Conservation (phyloP, 2,329 filamentous ascomycete species). For the Lanzia echinophila region DNA sequence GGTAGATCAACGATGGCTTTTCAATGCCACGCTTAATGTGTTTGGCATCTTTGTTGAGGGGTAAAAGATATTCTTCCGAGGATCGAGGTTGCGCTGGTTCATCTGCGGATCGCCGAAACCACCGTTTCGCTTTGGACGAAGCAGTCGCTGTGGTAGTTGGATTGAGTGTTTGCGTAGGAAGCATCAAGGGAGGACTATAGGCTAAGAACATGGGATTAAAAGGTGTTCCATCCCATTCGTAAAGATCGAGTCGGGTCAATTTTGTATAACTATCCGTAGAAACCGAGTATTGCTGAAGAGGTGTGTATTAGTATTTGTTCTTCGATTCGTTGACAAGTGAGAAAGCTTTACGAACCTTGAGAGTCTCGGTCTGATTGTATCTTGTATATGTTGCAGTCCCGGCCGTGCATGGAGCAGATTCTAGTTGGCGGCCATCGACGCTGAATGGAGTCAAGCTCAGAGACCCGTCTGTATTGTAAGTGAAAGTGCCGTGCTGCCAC, state of each 20-base stretch:
- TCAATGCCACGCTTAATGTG: slow-evolving; percentile 25
- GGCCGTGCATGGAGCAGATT: slow-evolving; percentile 55
- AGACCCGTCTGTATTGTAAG: slow-evolving; percentile 49
- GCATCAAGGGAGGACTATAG: slow-evolving; percentile 58
- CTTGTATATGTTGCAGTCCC: slow-evolving; percentile 52
- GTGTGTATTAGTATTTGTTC: neutral
- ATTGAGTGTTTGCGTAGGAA: slow-evolving; percentile 61
- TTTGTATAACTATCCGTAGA: slow-evolving; percentile 54
- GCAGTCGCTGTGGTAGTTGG: slow-evolving; percentile 37
- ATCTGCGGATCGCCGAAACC: slow-evolving; percentile 16
- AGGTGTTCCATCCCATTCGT: slow-evolving; percentile 55
- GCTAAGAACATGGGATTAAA: slow-evolving; percentile 63
- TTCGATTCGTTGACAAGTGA: neutral
- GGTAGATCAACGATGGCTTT: slow-evolving; percentile 14
- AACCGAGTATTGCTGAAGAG: slow-evolving; percentile 32
- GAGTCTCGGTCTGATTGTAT: slow-evolving; percentile 58
- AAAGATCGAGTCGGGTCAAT: slow-evolving; percentile 57
- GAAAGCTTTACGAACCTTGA: slow-evolving; percentile 42
- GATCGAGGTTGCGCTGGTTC: slow-evolving; percentile 35
- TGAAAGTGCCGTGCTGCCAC: slow-evolving; percentile 64
- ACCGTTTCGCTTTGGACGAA: slow-evolving; percentile 32
- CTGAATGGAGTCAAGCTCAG: slow-evolving; percentile 53
- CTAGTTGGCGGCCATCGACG: slow-evolving; percentile 60
- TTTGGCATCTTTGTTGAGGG: slow-evolving; percentile 28
- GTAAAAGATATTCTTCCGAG: slow-evolving; percentile 10